Conservation (phyloP, 2,329 filamentous ascomycete genomes). For the Tolypocladium paradoxum region DNA sequence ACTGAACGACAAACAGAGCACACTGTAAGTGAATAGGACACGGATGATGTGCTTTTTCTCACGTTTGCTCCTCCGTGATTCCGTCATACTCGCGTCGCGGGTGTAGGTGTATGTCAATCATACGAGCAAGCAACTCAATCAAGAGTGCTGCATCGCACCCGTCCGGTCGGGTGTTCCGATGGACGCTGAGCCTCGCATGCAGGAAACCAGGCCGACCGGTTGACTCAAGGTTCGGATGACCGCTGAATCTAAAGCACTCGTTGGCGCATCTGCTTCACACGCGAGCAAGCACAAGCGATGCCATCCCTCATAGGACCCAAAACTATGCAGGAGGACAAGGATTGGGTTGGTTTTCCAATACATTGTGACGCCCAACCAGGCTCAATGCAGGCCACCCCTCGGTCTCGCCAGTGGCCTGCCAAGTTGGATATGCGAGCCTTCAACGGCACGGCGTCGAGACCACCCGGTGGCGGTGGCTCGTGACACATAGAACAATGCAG, state of each 20-base stretch:
- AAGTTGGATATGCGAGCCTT: neutral
- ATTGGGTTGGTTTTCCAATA: neutral
- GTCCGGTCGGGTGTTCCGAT: too few relatives aligned
- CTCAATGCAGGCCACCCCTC: neutral
- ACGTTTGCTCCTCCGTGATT: constrained; percentile 1
- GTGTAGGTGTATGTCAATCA: neutral
- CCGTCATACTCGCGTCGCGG: neutral
- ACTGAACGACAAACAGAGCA: neutral
- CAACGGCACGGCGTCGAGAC: neutral
- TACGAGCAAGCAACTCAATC: neutral
- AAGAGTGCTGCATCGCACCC: neutral
- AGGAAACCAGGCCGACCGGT: neutral
- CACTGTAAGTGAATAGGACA: neutral
- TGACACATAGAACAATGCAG: neutral
- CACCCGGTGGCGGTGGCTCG: neutral
- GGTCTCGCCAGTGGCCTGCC: neutral
- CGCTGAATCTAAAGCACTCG: neutral
- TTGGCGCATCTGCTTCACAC: neutral
- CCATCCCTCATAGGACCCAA: neutral
- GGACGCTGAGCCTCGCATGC: neutral
- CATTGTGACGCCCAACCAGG: neutral
- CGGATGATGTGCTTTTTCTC: neutral
- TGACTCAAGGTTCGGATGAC: neutral
- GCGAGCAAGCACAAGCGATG: neutral
- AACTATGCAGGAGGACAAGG: neutral